Evolutionary conservation across 2,329 filamentous ascomycete genomes (phyloP), one percentile per base, ranked within the genome.

Genomic region (Xylaria sp.): DNA sequence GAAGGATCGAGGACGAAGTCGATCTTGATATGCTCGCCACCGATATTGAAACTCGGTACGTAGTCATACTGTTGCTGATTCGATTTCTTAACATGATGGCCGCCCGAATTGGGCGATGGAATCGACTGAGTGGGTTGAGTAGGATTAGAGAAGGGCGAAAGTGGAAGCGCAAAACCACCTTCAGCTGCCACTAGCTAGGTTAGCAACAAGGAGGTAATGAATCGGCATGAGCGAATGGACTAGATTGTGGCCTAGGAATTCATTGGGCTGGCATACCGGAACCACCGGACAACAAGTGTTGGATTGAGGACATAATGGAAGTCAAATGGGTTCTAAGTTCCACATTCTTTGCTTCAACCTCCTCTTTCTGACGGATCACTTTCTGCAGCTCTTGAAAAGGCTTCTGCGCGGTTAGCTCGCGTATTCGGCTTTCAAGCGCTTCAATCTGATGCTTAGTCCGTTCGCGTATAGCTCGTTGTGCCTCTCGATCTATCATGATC

Each of bases 321-420:
- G 86, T 83, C 67, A 96, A 77, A 31, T 87, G 85, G 72, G 85
- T 82, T 71, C 87, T 89, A 66, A 96, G 89, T 66, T 93, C 90
- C 63, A 86, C 85, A 78, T 95, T 94, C 77, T 96, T 92, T 31
- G 86, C 85, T 77, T 92, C 86, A 54, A 92, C 86, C 13, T 85
- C 84, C 72, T 94, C 90, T 79, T 92, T 93, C 75, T 92, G 88
- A 31, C 86, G 83, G 57, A 94, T 76, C 9, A 87, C 90, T 27
- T 86, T 81, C 75, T 96, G 91, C 19, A 96, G 84, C 73, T 97
- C 92, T 73, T 91, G 88, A 70, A 93, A 93, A 0, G 92, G 91
- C 75, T 93, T 88, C 77, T 92, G 90, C 59, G 85, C 89, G 59
- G 90, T 91, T 67, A 96, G 82, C 64, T 94, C 90, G 57, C 85